A percentile compares a stretch with the other conserved stretches of the same genome.
Evolutionary conservation across 1,139 yeast genomes (phyloP).

Genomic region (Lodderomyces beijingensis): DNA sequence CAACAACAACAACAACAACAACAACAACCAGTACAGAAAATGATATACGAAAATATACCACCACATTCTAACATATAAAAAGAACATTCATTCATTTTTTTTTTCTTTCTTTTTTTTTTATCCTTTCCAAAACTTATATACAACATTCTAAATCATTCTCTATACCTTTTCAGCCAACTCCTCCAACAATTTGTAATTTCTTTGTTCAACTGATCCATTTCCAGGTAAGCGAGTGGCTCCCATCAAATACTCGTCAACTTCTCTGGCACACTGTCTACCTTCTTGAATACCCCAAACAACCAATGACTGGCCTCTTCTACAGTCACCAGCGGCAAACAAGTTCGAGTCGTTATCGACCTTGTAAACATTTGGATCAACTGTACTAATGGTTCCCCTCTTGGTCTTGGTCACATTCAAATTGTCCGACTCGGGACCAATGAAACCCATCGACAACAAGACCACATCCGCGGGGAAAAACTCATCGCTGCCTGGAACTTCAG

Average conservation of each 20-base stretch:
- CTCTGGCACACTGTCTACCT: conserved; percentile 97
- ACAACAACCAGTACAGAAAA: too few relatives aligned
- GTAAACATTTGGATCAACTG: conserved; percentile 66
- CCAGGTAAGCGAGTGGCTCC: conserved; percentile 85
- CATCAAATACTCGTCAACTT: conserved; percentile 77
- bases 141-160: neutral
- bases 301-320: conserved; percentile 97
- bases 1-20: conserved; percentile 1
- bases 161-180: conserved; percentile 60
- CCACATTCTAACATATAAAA: too few relatives aligned
- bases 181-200: conserved; percentile 70
- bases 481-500: conserved; percentile 92
- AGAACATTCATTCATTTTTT: neutral
- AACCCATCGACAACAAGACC: conserved; percentile 94
- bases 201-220: conserved; percentile 84
- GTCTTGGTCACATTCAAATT: conserved; percentile 70
- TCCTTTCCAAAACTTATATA: neutral
- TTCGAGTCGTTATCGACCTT: conserved; percentile 60
- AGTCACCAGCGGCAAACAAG: conserved; percentile 94
- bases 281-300: conserved; percentile 99
- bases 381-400: conserved; percentile 81
- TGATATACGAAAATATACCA: neutral
- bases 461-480: conserved; percentile 93
- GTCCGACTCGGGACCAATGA: conserved; percentile 92
- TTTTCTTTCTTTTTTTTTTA: neutral